Evolutionary conservation across 1,284 basidiomycete species (phyloP).

Genomic region (Irpex sp.): DNA sequence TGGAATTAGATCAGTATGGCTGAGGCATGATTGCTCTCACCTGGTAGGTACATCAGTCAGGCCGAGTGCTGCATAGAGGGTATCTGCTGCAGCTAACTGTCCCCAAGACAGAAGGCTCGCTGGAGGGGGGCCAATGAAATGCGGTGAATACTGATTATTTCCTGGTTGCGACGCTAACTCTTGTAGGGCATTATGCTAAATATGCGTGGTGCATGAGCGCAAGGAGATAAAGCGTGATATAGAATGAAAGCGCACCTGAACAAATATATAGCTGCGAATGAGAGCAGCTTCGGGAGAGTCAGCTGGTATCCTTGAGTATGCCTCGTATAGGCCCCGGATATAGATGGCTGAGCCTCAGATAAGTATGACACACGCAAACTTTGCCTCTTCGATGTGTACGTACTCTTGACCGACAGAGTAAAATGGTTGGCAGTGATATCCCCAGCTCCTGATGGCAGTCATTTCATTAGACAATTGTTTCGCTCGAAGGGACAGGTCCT

Average conservation of each 20-base stretch:
- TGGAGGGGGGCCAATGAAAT: neutral
- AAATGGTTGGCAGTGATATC: neutral
- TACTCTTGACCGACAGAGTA: neutral
- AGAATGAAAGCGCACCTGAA: neutral
- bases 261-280: neutral
- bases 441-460: neutral
- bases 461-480: neutral
- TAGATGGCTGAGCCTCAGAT: neutral
- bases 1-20: too few species aligned
- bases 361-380: neutral
- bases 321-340: neutral
- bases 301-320: neutral
- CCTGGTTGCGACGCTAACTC: neutral
- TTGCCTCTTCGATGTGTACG: neutral
- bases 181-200: neutral
- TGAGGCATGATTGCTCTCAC: neutral
- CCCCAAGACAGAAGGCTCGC: neutral
- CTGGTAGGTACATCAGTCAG: neutral
- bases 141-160: neutral
- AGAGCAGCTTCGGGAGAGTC: neutral
- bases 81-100: neutral
- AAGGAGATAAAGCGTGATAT: neutral
- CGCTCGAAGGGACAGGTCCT: neutral
- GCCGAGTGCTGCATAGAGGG: neutral
- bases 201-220: neutral